Evolutionary conservation across 495 filamentous ascomycete genomes (phyloP), one percentile per base, ranked within the genome.

Genomic region (Aspergillus coremiiformis): DNA sequence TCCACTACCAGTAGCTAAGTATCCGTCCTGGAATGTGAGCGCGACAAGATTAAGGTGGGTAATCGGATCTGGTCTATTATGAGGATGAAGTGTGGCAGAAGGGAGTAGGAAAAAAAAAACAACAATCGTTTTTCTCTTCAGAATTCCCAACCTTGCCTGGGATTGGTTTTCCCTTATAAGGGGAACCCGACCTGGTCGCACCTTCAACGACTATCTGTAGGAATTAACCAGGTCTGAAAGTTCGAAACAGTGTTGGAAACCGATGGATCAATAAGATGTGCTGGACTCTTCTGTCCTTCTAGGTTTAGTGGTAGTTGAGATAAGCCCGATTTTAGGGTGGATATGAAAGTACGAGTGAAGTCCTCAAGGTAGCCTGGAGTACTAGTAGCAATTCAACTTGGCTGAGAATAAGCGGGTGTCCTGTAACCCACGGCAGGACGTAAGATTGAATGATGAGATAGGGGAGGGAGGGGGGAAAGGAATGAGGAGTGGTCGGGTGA

Each of bases 11-110:
- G 52, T 47, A 33, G 39, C 30, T 30, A 51, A 32, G 33, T 44
- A 29, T 22, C 39, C 39, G 42, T 52, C 53, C 56, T 56, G 56
- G 26, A 53, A 52, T 52, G 50, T 63, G 55, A 60, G 53, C 44
- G 53, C 24, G 45, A 51, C 43, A 39, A 48, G 49, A 44, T 11
- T 35, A 33, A 52, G 23, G 27, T 27, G 46, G 19, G 20, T 5
- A 51, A 5, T 27, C 21, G 32, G 19, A 17, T 17, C 39, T 32
- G 32, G 32, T 39, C 29, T 23, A 49, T 20, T 6, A 41, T 41
- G 17, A 23, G n/a, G 19, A n/a, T 24, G 10, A 23, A 15, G 23
- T 49, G 44, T 33, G 44, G 30, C 21, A 35, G 42, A 35, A 24
- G 33, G 20, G 44, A 15, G 17, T 24, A 20, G 51, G 29, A 49